Conservation (phyloP, 2,329 filamentous ascomycete genomes). For the Beauveria caledonica region DNA sequence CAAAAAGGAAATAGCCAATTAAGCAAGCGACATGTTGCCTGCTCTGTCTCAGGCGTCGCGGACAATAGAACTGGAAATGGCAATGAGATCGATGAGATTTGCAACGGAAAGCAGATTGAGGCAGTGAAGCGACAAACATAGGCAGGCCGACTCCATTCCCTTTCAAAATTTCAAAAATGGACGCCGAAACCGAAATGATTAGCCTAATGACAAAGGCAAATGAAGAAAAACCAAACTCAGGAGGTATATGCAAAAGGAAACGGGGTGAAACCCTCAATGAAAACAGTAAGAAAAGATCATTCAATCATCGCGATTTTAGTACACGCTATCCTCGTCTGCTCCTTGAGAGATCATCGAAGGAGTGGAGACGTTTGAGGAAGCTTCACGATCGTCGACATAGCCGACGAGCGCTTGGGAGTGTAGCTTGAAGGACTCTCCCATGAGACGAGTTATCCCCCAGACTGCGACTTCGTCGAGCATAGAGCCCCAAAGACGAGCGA, state of each 20-base stretch:
- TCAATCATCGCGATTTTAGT: slow-evolving; percentile 48
- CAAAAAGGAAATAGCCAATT: slow-evolving; percentile 10
- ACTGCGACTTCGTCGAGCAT: slow-evolving; percentile 99
- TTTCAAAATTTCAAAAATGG: slow-evolving; percentile 11
- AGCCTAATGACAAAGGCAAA: slow-evolving; percentile 13
- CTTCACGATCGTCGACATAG: slow-evolving; percentile 79
- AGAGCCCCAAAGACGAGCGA: slow-evolving; percentile 90
- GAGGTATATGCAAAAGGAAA: slow-evolving; percentile 13
- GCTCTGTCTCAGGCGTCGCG: slow-evolving; percentile 29
- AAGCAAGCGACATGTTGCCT: slow-evolving; percentile 16
- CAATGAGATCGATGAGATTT: slow-evolving; percentile 20
- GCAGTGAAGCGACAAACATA: slow-evolving; percentile 11
- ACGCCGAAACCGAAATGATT: slow-evolving; percentile 10
- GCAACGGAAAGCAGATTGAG: slow-evolving; percentile 10
- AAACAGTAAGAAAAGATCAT: slow-evolving; percentile 40
- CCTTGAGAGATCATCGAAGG: slow-evolving; percentile 66
- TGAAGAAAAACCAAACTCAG: slow-evolving; percentile 21
- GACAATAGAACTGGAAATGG: slow-evolving; percentile 22
- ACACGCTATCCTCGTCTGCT: slow-evolving; percentile 63
- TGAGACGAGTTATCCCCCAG: slow-evolving; percentile 92
- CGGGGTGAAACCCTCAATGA: slow-evolving; percentile 14
- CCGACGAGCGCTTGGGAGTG: slow-evolving; percentile 91
- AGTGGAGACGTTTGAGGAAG: slow-evolving; percentile 59
- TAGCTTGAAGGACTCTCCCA: slow-evolving; percentile 96
- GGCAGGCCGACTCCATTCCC: slow-evolving; percentile 12